Evolutionary conservation across 2,329 filamentous ascomycete genomes (phyloP), one percentile per base, ranked within the genome.

Genomic region (Diplodia sapinea): DNA sequence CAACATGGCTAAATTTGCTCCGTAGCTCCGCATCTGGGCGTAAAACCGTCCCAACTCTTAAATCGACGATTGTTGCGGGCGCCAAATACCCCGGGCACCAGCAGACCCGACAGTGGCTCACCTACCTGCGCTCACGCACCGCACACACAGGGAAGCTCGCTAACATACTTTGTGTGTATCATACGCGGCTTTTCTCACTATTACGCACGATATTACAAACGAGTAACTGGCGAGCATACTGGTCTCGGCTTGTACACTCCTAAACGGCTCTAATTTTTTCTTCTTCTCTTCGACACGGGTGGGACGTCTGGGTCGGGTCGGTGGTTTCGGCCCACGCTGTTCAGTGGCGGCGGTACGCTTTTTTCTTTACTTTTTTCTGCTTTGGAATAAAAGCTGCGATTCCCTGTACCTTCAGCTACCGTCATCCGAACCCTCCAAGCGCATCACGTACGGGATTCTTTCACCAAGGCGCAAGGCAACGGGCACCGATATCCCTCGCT

Each of bases 1-100:
- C n/a, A 54, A 17, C 33, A 40, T 66, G 23, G 40, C 65, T 63
- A 51, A 49, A 23, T 8, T 49, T 13, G 55, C 23, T 57, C 15
- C 50, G 54, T 73, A 85, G 83, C 78, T 85, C 69, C 82, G 83
- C 69, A 83, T 85, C 74, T 85, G 83, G 83, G 83, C 83, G 79
- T 84, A 78, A 76, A 59, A 11, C 43, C 54, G 47, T 55, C 29
- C 31, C 13, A 38, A 38, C 29, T 20, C 38, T 36, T 26, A 20
- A 66, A 66, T 26, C 49, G 36, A 68, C 40, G 55, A 68, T 66
- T 49, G 49, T 66, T 50, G 56, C 56, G 54, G 63, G 54, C 52
- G 40, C 50, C 38, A 47, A 52, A 59, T 54, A 64, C 57, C 49
- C 52, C 62, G 55, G 63, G 54, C 61, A 52, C 36, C 47, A 64